Percentiles rank a stretch among this genome's conserved stretches.
Evolutionary conservation across 139 green algal species (phyloP).

Genomic region (Chlamydomonas eustigma): DNA sequence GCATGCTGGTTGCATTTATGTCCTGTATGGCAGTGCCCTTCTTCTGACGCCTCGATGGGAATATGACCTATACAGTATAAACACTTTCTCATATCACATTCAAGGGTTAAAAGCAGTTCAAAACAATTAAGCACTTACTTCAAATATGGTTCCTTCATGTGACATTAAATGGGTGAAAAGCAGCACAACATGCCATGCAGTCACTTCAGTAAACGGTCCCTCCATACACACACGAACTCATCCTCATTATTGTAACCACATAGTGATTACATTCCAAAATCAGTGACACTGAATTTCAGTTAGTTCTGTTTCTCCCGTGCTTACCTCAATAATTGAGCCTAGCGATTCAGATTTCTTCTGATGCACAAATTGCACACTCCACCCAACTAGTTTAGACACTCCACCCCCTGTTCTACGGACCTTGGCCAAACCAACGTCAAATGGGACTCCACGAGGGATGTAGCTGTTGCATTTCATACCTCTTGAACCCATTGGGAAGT

Average conservation of each 20-base stretch:
- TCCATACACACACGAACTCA: too few species aligned
- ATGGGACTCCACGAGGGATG: neutral
- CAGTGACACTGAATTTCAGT: neutral
- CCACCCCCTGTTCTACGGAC: neutral
- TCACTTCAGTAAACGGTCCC: too few species aligned
- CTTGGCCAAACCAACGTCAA: conserved; percentile 9
- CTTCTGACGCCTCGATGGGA: neutral
- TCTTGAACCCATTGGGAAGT: neutral
- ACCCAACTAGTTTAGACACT: neutral
- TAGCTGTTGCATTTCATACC: neutral
- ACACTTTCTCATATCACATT: neutral
- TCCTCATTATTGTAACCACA: too few species aligned
- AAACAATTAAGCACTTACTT: neutral
- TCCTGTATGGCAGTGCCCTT: neutral
- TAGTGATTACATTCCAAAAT: neutral
- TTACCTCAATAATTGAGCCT: neutral
- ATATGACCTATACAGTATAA: neutral
- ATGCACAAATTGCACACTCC: neutral
- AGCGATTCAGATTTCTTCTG: neutral
- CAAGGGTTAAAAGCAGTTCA: neutral
- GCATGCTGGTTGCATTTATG: neutral
- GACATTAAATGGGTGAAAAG: neutral
- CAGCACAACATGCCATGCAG: too few species aligned
- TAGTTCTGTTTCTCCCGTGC: neutral
- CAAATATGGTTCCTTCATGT: neutral